Base-by-base conservation (phyloP, 179 eudicot species). In the Spergularia azorica region DNA sequence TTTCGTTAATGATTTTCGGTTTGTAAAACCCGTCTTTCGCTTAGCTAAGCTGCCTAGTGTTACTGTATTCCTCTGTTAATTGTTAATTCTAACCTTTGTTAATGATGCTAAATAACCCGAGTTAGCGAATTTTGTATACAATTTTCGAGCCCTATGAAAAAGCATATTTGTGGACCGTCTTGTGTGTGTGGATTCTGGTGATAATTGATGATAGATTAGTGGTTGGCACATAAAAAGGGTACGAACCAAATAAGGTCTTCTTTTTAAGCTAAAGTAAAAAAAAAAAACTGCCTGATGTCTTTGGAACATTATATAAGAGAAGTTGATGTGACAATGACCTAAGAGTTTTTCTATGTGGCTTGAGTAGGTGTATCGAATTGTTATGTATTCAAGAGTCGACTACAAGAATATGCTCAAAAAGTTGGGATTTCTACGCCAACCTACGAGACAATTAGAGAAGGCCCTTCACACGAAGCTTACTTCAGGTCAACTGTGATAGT, bases 371-470 rank as follows among this genome's bases (percentile, higher is more conserved):
- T 93, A 55, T 89, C 98, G 41, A 88, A 83, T 72, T 94, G 96
- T 74, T 96, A 91, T 81, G 91, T 96, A 12, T 96, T 96, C 87
- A 96, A 96, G 88, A 96, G 99, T 73, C 92, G 84, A 46, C 82
- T 96, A 77, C 99, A 94, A 82, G 99, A 96, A 83, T 94, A 85
- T 83, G 89, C 92, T 18, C 98, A 96, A 79, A 94, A 90, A 73
- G 96, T 85, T 71, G 94, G 92, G 57, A 75, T 91, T 71, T 11
- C 90, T 0, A 89, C 92, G 0, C 99, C 99, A 52, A 85, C 85
- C 57, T 96, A 96, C 77, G 90, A 91, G 79, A 96, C 98, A 72
- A 80, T 86, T 69, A 94, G 87, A 83, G 97, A 94, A 80, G 99
- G 98, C 63, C 99, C 98, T 73, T 90, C 98, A 16, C 99, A 96